A percentile compares a stretch with the other conserved stretches of the same genome.
Conservation (phyloP, 2,329 filamentous ascomycete genomes). For the Apiospora kogelbergensis region DNA sequence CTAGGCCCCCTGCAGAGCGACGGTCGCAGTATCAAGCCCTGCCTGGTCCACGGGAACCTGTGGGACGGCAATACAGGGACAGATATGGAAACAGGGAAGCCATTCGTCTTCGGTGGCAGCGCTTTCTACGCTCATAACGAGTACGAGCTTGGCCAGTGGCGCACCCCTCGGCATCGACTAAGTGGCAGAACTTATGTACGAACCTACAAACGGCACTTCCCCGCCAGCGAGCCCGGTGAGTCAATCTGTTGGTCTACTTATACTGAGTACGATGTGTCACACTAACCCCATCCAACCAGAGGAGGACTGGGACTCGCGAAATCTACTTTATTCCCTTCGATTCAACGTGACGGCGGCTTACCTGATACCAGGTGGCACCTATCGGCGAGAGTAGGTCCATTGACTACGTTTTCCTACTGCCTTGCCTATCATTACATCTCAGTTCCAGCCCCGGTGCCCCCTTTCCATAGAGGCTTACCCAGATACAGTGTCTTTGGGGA, state of each 20-base stretch:
- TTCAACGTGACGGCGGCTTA: conserved; percentile 20
- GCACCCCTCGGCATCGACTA: conserved; percentile 15
- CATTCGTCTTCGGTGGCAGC: conserved; percentile 33
- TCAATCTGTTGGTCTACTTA: too few species aligned
- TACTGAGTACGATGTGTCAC: too few species aligned
- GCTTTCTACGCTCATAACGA: conserved; percentile 35
- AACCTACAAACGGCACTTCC: conserved; percentile 19
- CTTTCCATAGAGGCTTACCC: too few species aligned
- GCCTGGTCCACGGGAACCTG: conserved; percentile 33
- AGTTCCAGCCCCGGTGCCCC: too few species aligned
- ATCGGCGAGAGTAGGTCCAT: not conserved
- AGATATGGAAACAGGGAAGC: conserved; percentile 26
- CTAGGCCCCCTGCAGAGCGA: conserved; percentile 26
- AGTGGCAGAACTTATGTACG: conserved; percentile 20
- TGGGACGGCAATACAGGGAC: conserved; percentile 34
- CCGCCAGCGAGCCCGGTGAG: conserved; percentile 20
- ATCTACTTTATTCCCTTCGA: conserved; percentile 26
- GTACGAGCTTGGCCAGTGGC: conserved; percentile 29
- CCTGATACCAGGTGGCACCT: conserved; percentile 13
- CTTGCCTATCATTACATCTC: too few species aligned
- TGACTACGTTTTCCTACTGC: too few species aligned
- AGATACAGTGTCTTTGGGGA: too few species aligned
- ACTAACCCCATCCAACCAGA: too few species aligned
- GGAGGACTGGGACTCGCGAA: conserved; percentile 28
- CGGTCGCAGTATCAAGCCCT: conserved; percentile 31